Evolutionary conservation across 1,284 basidiomycete genomes (phyloP), one percentile per base, ranked within the genome.

Genomic region (Malassezia obtusa): DNA sequence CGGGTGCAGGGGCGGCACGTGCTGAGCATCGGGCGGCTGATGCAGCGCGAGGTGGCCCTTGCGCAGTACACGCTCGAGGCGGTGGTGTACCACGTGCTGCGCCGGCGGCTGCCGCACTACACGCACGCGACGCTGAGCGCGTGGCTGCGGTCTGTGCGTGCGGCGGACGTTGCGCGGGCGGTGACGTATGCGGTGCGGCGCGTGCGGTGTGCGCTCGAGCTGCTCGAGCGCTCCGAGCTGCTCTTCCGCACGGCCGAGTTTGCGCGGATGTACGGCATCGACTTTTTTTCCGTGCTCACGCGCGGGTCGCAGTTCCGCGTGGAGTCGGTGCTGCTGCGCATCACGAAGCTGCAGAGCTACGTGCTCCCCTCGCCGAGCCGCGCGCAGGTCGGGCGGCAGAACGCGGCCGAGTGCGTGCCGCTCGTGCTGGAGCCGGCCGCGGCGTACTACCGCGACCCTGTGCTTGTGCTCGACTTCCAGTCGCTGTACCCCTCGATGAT

Each of bases 301-400:
- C 82, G 94, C 28, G 92, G 92, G 1, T 92, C 89, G 2, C 92
- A 98, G 66, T 96, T 89, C 79, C 96, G 96, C 76, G 92, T 98
- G 19, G 92, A 98, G 77, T 90, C 89, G 0, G 92, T 98, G 77
- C 85, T 98, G 84, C 89, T 94, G 74, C 83, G 90, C 22, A 89
- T 98, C 45, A 87, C 89, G n/a, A 98, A 98, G 76, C 90, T 91
- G 0, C 92, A 96, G 72, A 87, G 82, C 40, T 72, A 64, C 36
- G 54, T 73, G n/a, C 59, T 73, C 14, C 64, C 64, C 17, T 67
- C 68, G 31, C 71, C 71, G 3, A 67, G 45, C 45, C 52, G 63
- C 15, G 54, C 60, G 17, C 71, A 73, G 45, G 70, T 73, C 8
- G 67, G 61, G n/a, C 82, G 82, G 61, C 91, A 96, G 77, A 95